phyloP scores from a whole-genome alignment of 352 stramenopile species.

The Phytophthora agathidicida region DNA sequence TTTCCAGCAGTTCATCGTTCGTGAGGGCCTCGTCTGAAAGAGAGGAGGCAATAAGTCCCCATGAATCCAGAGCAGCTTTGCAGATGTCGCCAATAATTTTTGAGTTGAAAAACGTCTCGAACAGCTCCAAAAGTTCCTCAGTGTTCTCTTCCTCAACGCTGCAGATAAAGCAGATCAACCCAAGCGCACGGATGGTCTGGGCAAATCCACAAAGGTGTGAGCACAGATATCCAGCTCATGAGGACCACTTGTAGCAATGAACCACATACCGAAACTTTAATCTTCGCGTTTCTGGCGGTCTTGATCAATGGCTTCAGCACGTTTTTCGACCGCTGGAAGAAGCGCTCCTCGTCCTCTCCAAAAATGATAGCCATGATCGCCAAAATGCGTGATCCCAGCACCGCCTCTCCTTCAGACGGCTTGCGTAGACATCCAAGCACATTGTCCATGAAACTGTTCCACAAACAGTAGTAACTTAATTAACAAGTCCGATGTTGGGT shows the following conservation, averaged over 20 bases:
- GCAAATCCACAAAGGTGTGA: neutral
- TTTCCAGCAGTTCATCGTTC: constrained; percentile 61
- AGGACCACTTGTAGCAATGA: too few relatives aligned
- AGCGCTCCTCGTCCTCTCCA: constrained; percentile 74
- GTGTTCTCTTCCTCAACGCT: constrained; percentile 81
- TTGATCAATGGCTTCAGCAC: constrained; percentile 78
- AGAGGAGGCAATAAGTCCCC: constrained; percentile 73
- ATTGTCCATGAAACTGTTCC: constrained; percentile 69
- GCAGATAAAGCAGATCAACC: constrained; percentile 78
- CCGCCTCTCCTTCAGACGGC: constrained; percentile 72
- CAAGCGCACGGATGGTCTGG: constrained; percentile 74
- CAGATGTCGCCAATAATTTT: constrained; percentile 74
- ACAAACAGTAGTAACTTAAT: neutral
- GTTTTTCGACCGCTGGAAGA: constrained; percentile 74
- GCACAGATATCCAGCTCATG: too few relatives aligned
- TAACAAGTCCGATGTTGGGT: neutral
- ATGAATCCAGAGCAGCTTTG: constrained; percentile 68
- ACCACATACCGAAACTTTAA: constrained; percentile 67
- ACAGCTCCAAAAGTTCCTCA: constrained; percentile 61
- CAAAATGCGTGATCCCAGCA: constrained; percentile 72
- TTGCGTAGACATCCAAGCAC: constrained; percentile 71
- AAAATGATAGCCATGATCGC: constrained; percentile 79
- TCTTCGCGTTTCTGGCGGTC: constrained; percentile 56
- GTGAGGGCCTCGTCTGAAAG: constrained; percentile 60
- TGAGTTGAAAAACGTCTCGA: constrained; percentile 74